Conservation (phyloP, 2,329 filamentous ascomycete species). For the Penicillium thymicola region DNA sequence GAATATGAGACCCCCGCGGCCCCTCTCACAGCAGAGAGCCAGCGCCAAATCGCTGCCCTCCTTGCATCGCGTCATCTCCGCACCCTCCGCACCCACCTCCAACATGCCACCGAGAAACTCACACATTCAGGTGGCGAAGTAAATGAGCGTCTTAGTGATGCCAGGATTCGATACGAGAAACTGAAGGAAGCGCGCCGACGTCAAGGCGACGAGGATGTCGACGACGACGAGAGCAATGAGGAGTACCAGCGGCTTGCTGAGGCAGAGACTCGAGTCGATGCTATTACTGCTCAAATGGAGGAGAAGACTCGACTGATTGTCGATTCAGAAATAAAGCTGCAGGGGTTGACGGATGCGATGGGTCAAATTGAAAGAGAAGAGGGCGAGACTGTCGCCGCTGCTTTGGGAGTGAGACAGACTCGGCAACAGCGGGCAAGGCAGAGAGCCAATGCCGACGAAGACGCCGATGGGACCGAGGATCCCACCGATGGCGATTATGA, state of each 20-base stretch:
- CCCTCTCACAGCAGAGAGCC: slow-evolving; percentile 49
- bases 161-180: slow-evolving; percentile 38
- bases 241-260: slow-evolving; percentile 40
- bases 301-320: slow-evolving; percentile 56
- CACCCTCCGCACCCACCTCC: slow-evolving; percentile 49
- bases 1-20: slow-evolving; percentile 53
- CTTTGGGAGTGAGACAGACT: slow-evolving; percentile 32
- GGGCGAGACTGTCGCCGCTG: slow-evolving; percentile 29
- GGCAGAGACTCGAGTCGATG: slow-evolving; percentile 47
- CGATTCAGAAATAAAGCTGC: slow-evolving; percentile 52
- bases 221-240: slow-evolving; percentile 25
- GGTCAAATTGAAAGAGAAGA: slow-evolving; percentile 42
- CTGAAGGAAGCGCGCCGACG: slow-evolving; percentile 30
- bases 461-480: slow-evolving; percentile 35
- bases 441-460: slow-evolving; percentile 25
- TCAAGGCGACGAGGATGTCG: slow-evolving; percentile 19
- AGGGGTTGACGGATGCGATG: slow-evolving; percentile 45
- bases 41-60: slow-evolving; percentile 47
- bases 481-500: slow-evolving; percentile 44
- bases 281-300: slow-evolving; percentile 56
- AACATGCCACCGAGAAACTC: slow-evolving; percentile 47
- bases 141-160: slow-evolving; percentile 52
- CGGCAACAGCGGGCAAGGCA: slow-evolving; percentile 13
- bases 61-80: slow-evolving; percentile 41
- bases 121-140: slow-evolving; percentile 51